Conservation (phyloP, 495 filamentous ascomycete species). For the Glonium stellatum region DNA sequence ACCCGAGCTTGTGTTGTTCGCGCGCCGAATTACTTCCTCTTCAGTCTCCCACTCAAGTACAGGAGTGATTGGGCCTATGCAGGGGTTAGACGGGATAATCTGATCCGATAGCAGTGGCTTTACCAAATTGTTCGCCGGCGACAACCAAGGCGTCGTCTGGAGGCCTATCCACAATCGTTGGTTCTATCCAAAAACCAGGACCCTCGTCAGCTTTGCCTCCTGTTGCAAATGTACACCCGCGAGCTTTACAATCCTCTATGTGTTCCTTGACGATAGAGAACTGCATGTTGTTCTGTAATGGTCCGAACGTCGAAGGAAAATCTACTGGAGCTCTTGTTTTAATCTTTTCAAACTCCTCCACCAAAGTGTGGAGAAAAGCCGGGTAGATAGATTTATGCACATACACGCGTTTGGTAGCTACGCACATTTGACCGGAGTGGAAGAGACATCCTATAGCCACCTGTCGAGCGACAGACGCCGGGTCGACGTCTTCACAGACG, state of each 20-base stretch:
- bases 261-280: slow-evolving; percentile 36
- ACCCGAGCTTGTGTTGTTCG: slow-evolving; percentile 51
- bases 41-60: slow-evolving; percentile 50
- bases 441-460: slow-evolving; percentile 48
- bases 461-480: slow-evolving; percentile 46
- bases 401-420: slow-evolving; percentile 54
- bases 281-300: slow-evolving; percentile 53
- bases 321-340: slow-evolving; percentile 41
- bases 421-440: slow-evolving; percentile 52
- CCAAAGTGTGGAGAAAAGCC: slow-evolving; percentile 45
- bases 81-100: too few relatives aligned
- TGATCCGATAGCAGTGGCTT: too few relatives aligned
- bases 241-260: slow-evolving; percentile 35
- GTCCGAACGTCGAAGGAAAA: slow-evolving; percentile 43
- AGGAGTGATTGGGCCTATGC: slow-evolving; percentile 53
- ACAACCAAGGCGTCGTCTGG: slow-evolving; percentile 41
- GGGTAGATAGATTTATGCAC: slow-evolving; percentile 58
- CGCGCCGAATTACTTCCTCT: slow-evolving; percentile 50
- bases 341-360: slow-evolving; percentile 44
- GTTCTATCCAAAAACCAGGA: slow-evolving; percentile 42
- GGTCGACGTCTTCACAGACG: slow-evolving; percentile 54
- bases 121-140: slow-evolving; percentile 47
- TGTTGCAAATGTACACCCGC: slow-evolving; percentile 35
- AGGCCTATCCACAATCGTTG: slow-evolving; percentile 46
- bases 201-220: slow-evolving; percentile 35